These are phyloP conservation scores for Singerocomus inundabilis DNA, from an alignment of 1,284 basidiomycete genomes.

Conservation along the genomic window DNA sequence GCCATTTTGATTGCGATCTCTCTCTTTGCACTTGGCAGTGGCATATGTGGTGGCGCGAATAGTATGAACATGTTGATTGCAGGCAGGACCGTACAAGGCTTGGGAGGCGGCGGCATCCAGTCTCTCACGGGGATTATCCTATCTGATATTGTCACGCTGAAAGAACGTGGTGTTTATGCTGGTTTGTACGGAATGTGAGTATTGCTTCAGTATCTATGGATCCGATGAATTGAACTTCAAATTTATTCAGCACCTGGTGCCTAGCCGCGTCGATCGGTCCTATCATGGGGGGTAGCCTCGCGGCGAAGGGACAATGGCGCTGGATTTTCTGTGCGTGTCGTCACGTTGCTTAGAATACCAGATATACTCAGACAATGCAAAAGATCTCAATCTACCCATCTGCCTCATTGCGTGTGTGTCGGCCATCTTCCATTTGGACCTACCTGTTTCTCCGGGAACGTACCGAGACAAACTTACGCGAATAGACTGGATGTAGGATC, in stretches of 20 bases:
- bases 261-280: constrained; percentile 30
- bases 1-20: background rate
- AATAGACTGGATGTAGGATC: background rate
- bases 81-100: constrained; percentile 1
- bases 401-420: constrained; percentile 7
- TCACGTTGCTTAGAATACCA: background rate
- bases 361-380: background rate
- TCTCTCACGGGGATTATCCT: constrained; percentile 9
- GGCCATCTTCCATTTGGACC: background rate
- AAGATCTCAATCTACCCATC: constrained; percentile 22
- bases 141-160: constrained; percentile 6
- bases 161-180: constrained; percentile 8
- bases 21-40: constrained; percentile 7
- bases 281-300: constrained; percentile 39
- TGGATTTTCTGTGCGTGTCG: constrained; percentile 39
- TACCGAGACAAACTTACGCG: background rate
- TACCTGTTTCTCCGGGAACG: background rate
- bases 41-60: background rate
- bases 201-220: too few species aligned
- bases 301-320: constrained; percentile 37
- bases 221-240: too few species aligned
- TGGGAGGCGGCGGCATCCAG: constrained; percentile 5
- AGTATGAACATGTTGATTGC: constrained; percentile 4
- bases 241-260: constrained; percentile 10
- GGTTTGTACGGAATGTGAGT: constrained; percentile 8